phyloP scores from a whole-genome alignment of 176 grass and related monocot genomes.

The Oryza officinalis region DNA sequence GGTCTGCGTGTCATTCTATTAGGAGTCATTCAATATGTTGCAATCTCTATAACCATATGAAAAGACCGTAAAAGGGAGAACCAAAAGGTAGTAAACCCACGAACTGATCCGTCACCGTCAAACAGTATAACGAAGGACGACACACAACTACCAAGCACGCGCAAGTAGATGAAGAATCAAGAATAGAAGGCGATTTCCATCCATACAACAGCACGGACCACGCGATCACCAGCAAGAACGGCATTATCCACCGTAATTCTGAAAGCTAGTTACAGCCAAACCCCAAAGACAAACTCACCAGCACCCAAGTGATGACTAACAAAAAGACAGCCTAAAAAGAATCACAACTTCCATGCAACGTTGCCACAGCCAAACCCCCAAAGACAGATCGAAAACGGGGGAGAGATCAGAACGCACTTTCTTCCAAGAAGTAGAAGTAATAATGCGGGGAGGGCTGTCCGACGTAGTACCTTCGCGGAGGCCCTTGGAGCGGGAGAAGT shows the following conservation, averaged over 20 bases:
- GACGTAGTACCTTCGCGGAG: slow-evolving; percentile 50
- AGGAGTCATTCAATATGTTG: background rate
- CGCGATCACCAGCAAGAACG: slow-evolving; percentile 1
- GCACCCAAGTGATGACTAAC: background rate
- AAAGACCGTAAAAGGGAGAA: background rate
- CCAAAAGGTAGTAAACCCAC: background rate
- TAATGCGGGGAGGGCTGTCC: background rate
- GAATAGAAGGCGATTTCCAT: background rate
- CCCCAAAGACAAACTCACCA: background rate
- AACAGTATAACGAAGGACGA: background rate
- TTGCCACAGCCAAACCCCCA: background rate
- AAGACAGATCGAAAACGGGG: background rate
- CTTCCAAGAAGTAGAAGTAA: background rate
- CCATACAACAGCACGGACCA: background rate
- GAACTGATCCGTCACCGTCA: background rate
- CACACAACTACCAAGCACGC: background rate
- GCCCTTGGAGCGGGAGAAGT: slow-evolving; percentile 70
- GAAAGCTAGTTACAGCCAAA: background rate
- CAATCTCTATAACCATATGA: background rate
- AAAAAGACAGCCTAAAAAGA: background rate
- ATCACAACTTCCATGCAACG: background rate
- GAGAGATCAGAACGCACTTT: background rate
- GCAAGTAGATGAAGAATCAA: background rate
- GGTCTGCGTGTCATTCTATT: background rate
- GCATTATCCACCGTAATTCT: slow-evolving; percentile 12